Evolutionary conservation across 2,329 filamentous ascomycete species (phyloP), one percentile per base, ranked within the genome.

Genomic region (Ophiostoma angusticollis): DNA sequence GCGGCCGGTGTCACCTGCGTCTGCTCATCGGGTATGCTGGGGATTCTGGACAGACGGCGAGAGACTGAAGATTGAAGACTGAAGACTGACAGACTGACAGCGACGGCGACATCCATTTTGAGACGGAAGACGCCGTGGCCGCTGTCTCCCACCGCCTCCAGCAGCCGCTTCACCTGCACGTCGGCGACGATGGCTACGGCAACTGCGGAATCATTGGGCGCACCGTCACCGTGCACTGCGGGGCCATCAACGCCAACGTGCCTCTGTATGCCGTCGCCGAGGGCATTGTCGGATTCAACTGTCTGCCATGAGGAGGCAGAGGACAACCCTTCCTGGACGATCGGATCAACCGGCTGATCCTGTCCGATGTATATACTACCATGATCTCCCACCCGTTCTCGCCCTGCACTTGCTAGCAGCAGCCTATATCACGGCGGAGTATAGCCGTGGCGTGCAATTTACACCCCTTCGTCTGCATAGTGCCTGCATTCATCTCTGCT

Each of bases 281-380:
- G 31, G 45, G 47, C 17, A 49, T 49, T 21, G 45, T 47, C 19
- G 47, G 47, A 5, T 49, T 33, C 28, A 49, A 49, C 27, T 37
- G 33, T 22, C 36, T 43, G 7, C 40, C 43, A n/a, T n/a, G 12
- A 24, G 22, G 21, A 27, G 11, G 31, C 23, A 19, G 16, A 19
- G 9, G 23, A 28, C 16, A 17, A 19, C 27, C n/a, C n/a, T n/a
- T n/a, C n/a, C n/a, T n/a, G n/a, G n/a, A n/a, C 12, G 5, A 29
- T 8, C n/a, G 16, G 12, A 24, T 24, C 19, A 31, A 14, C 36
- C 28, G 36, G 36, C 14, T 31, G 13, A 31, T 31, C 31, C n/a
- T n/a, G 6, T 16, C 19, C 19, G 18, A 19, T n/a, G 25, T n/a
- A n/a, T n/a, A n/a, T n/a, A n/a, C n/a, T n/a, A n/a, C n/a, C n/a